Evolutionary conservation across 1,284 basidiomycete species (phyloP).

Genomic region (Takashimella koratensis): DNA sequence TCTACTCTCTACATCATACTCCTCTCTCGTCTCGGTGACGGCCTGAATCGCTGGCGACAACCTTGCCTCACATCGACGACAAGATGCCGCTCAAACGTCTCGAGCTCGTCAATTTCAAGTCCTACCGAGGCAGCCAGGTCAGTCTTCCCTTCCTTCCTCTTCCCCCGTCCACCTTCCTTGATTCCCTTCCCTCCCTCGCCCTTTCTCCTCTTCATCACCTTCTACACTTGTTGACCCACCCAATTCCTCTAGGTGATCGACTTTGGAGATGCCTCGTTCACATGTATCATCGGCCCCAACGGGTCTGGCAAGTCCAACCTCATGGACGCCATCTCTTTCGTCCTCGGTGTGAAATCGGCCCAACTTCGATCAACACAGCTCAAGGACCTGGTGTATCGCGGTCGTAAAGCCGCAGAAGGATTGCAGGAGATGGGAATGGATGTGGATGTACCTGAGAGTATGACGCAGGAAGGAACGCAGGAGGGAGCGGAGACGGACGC

Average conservation of each 20-base stretch:
- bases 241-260: slow-evolving; percentile 43
- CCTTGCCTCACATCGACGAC: slow-evolving; percentile 2
- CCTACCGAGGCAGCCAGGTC: slow-evolving; percentile 63
- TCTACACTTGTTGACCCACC: too few species aligned
- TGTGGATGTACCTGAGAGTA: slow-evolving; percentile 33
- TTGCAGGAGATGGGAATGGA: slow-evolving; percentile 52
- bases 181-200: neutral
- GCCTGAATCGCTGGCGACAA: neutral
- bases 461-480: slow-evolving; percentile 13
- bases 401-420: slow-evolving; percentile 58
- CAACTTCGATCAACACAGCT: slow-evolving; percentile 90
- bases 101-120: slow-evolving; percentile 91
- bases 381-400: slow-evolving; percentile 92
- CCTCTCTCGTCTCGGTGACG: too few species aligned
- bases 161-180: neutral
- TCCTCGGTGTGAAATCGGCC: slow-evolving; percentile 90
- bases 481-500: slow-evolving; percentile 61
- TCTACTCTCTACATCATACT: neutral
- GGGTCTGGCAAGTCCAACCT: slow-evolving; percentile 98
- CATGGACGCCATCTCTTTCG: slow-evolving; percentile 99
- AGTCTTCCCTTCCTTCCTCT: slow-evolving; percentile 17
- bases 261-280: slow-evolving; percentile 63
- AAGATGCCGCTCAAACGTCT: slow-evolving; percentile 55
- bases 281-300: slow-evolving; percentile 96
- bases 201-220: too few species aligned